Evolutionary conservation across 345 rosid genomes (phyloP).

Genomic region (Carallia pectinifolia): DNA sequence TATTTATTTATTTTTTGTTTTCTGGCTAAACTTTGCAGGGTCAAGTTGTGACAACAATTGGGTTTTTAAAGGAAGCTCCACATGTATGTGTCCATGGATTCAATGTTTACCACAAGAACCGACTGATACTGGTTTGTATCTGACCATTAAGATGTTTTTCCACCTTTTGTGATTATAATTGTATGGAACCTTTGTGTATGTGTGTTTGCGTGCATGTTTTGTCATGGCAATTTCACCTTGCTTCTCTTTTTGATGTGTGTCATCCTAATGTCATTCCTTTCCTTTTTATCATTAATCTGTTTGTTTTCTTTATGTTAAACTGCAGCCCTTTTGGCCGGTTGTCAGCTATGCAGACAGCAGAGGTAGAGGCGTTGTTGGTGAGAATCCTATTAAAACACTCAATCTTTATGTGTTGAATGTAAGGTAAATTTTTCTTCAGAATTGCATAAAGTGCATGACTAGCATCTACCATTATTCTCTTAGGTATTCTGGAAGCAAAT

Average conservation of each 20-base stretch:
- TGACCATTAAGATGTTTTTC: constrained; percentile 2
- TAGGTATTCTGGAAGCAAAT: constrained; percentile 92
- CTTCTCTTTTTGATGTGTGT: not conserved
- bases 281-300: not conserved
- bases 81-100: constrained; percentile 68
- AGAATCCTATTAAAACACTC: constrained; percentile 33
- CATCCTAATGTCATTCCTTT: not conserved
- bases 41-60: constrained; percentile 73
- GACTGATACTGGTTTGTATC: constrained; percentile 67
- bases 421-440: not conserved
- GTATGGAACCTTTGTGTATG: not conserved
- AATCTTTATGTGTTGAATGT: not conserved
- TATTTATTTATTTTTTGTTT: constrained; percentile 19
- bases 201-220: not conserved
- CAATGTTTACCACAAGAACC: constrained; percentile 88
- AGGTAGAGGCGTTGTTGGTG: constrained; percentile 96
- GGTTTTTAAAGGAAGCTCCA: constrained; percentile 94
- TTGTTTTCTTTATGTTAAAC: constrained; percentile 1
- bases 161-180: not conserved
- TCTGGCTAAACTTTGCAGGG: constrained; percentile 50
- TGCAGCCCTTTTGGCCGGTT: constrained; percentile 93
- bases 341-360: constrained; percentile 41
- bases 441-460: not conserved
- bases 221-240: not conserved
- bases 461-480: constrained; percentile 12